Conservation (phyloP, 352 stramenopile species). For the Phytophthora sp. region DNA sequence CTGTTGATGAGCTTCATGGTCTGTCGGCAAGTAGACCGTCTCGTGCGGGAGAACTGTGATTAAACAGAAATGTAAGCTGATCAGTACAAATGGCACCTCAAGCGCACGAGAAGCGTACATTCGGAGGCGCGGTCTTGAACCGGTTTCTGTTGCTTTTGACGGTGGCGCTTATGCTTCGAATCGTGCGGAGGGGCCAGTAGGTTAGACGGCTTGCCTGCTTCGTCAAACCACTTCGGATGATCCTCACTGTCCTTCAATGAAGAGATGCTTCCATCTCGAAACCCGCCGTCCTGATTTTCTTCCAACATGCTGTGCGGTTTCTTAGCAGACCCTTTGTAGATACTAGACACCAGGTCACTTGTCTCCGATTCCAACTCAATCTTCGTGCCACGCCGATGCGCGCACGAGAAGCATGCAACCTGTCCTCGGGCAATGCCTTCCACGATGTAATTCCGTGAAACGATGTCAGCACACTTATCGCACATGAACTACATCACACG, state of each 20-base stretch:
- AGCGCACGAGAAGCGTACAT: constrained; percentile 26
- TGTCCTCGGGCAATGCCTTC: constrained; percentile 39
- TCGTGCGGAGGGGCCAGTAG: neutral
- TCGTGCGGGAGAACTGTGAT: constrained; percentile 27
- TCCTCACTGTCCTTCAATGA: constrained; percentile 17
- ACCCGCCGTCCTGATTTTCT: constrained; percentile 5
- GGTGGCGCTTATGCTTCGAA: neutral
- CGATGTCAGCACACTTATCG: constrained; percentile 69
- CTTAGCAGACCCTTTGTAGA: neutral
- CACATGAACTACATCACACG: constrained; percentile 61
- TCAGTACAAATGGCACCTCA: neutral
- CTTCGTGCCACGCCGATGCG: constrained; percentile 50
- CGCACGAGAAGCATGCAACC: constrained; percentile 65
- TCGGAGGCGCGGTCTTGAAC: constrained; percentile 8
- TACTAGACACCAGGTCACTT: constrained; percentile 2
- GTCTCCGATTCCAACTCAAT: constrained; percentile 6
- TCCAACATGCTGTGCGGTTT: constrained; percentile 18
- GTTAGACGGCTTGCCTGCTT: constrained; percentile 20
- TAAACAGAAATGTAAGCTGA: constrained; percentile 7
- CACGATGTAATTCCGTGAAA: constrained; percentile 64
- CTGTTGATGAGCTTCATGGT: constrained; percentile 19
- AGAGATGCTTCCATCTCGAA: constrained; percentile 23
- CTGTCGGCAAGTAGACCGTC: constrained; percentile 32
- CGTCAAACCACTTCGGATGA: constrained; percentile 25
- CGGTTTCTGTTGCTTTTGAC: neutral